A percentile compares a stretch with the other conserved stretches of the same genome.
These are phyloP conservation scores for Malassezia brasiliensis DNA, from an alignment of 1,284 basidiomycete genomes.

Conservation along the genomic window DNA sequence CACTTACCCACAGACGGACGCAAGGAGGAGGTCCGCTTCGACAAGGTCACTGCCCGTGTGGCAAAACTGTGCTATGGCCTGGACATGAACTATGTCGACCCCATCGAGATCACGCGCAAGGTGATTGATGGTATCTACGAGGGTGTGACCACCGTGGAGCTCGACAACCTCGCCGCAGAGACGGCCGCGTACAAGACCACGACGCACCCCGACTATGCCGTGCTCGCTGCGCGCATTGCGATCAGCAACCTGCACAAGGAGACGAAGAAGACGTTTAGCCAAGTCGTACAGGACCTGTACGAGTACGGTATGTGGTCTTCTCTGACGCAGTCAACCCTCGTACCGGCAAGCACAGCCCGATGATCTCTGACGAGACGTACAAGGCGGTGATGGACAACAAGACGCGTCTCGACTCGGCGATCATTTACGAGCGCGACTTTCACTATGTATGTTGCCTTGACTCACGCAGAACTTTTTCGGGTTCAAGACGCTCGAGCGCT, in stretches of 20 bases:
- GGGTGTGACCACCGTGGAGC: slow-evolving; percentile 91
- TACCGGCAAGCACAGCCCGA: slow-evolving; percentile 66
- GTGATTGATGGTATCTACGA: slow-evolving; percentile 86
- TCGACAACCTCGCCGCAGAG: slow-evolving; percentile 70
- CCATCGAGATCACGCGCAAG: slow-evolving; percentile 61
- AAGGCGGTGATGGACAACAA: slow-evolving; percentile 73
- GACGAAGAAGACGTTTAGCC: slow-evolving; percentile 91
- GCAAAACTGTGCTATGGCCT: slow-evolving; percentile 95
- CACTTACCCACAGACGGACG: slow-evolving; percentile 32
- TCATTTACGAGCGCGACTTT: slow-evolving; percentile 98
- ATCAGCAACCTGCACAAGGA: slow-evolving; percentile 99
- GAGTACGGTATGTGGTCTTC: slow-evolving; percentile 60
- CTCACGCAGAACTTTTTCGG: slow-evolving; percentile 67
- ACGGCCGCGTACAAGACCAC: slow-evolving; percentile 96
- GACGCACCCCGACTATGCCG: slow-evolving; percentile 85
- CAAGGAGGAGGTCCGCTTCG: slow-evolving; percentile 46
- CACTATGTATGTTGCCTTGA: slow-evolving; percentile 51
- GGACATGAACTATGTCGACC: slow-evolving; percentile 83
- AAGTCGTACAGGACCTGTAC: slow-evolving; percentile 83
- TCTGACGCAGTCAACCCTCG: slow-evolving; percentile 76
- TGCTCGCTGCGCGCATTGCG: slow-evolving; percentile 94
- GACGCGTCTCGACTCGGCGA: slow-evolving; percentile 75
- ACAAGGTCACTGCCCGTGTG: slow-evolving; percentile 59
- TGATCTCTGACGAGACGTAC: slow-evolving; percentile 87
- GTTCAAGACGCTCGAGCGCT: slow-evolving; percentile 98